Percentiles rank a stretch among this genome's conserved stretches.
Evolutionary conservation across 441 rosid species (phyloP).

Genomic region (Gossypium davidsonii): DNA sequence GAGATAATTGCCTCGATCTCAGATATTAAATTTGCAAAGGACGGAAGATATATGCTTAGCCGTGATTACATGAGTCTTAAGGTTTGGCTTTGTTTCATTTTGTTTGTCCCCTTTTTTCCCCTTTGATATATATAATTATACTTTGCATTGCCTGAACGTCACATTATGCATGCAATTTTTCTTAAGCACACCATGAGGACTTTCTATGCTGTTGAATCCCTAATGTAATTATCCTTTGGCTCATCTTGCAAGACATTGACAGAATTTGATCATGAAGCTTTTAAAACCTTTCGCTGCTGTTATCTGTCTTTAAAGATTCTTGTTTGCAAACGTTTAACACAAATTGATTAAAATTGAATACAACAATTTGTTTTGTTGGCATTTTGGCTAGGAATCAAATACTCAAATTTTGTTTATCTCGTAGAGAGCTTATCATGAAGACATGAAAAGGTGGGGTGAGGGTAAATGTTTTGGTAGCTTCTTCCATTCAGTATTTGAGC

Average conservation of each 20-base stretch:
- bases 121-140: not conserved
- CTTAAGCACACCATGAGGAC: not conserved
- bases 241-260: not conserved
- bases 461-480: not conserved
- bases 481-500: not conserved
- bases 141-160: not conserved
- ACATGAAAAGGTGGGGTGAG: not conserved
- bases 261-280: not conserved
- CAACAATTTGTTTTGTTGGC: not conserved
- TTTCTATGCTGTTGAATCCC: not conserved
- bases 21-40: slow-evolving; percentile 84
- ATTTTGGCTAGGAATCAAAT: not conserved
- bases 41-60: slow-evolving; percentile 91
- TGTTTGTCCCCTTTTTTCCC: not conserved
- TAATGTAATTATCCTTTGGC: not conserved
- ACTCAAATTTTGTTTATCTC: not conserved
- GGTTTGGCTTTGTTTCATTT: slow-evolving; percentile 35
- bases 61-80: slow-evolving; percentile 99
- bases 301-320: not conserved
- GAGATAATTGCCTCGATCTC: slow-evolving; percentile 99
- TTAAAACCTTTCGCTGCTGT: not conserved
- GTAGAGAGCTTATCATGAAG: not conserved
- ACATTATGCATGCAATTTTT: not conserved
- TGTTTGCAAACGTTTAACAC: not conserved
- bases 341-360: not conserved